Percentiles rank a stretch among this genome's conserved stretches.
phyloP scores from a whole-genome alignment of 495 filamentous ascomycete species.

The Xylaria sp. region DNA sequence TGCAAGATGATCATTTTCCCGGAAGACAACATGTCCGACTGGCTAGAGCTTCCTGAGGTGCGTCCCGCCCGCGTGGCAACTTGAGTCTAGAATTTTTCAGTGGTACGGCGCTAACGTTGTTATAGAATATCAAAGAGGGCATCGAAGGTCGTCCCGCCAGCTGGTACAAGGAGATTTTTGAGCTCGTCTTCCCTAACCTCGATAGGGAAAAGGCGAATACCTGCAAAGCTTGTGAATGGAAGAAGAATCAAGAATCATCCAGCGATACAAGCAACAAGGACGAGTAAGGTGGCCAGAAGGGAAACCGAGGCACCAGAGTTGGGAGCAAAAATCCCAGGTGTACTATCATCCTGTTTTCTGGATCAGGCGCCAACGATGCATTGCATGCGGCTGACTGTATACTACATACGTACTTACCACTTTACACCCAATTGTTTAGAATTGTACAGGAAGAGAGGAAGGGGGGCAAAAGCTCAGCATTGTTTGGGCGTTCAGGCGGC shows the following conservation, averaged over 20 bases:
- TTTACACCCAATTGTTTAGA: constrained; percentile 10
- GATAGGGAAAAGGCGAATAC: constrained; percentile 74
- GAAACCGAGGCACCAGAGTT: constrained; percentile 4
- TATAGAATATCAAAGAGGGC: constrained; percentile 94
- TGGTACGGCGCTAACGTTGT: constrained; percentile 45
- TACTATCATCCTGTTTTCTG: constrained; percentile 18
- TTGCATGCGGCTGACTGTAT: constrained; percentile 23
- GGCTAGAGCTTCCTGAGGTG: constrained; percentile 97
- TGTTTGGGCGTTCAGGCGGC: constrained; percentile 28
- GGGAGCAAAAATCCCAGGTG: constrained; percentile 13
- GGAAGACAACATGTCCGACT: constrained; percentile 91
- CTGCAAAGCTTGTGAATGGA: constrained; percentile 67
- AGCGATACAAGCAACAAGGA: constrained; percentile 5
- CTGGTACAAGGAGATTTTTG: constrained; percentile 96
- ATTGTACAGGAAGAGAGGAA: constrained; percentile 14
- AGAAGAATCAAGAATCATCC: constrained; percentile 55
- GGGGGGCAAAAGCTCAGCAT: constrained; percentile 20
- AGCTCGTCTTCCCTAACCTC: constrained; percentile 84
- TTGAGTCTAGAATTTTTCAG: constrained; percentile 15
- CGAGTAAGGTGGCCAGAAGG: background rate
- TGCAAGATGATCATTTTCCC: constrained; percentile 97
- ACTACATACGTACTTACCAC: constrained; percentile 16
- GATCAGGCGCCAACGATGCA: constrained; percentile 8
- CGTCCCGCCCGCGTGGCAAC: constrained; percentile 39
- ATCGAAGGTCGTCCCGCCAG: constrained; percentile 86